These are phyloP conservation scores for Trapa bicornis DNA, from an alignment of 345 rosid genomes.

Conservation along the genomic window DNA sequence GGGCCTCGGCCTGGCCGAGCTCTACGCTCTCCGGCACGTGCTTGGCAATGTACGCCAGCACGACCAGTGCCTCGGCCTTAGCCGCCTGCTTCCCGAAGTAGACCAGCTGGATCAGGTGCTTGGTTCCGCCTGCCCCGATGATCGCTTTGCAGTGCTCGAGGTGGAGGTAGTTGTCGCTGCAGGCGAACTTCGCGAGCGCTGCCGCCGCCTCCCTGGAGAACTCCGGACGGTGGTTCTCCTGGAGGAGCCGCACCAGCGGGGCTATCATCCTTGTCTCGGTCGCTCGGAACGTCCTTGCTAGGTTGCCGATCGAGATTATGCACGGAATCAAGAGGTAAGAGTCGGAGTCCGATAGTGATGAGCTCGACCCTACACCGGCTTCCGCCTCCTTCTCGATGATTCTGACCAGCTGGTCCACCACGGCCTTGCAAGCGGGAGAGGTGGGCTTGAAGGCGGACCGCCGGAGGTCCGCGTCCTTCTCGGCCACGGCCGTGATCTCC, in stretches of 20 bases:
- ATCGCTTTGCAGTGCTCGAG: conserved; percentile 46
- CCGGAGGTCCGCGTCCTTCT: conserved; percentile 42
- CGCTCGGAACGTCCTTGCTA: conserved; percentile 65
- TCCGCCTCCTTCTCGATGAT: conserved; percentile 29
- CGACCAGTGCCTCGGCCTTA: conserved; percentile 40
- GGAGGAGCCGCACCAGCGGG: conserved; percentile 55
- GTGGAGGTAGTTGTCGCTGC: conserved; percentile 40
- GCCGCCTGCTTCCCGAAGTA: conserved; percentile 57
- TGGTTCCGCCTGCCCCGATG: conserved; percentile 42
- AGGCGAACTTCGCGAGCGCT: conserved; percentile 50
- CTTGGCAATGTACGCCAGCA: conserved; percentile 33
- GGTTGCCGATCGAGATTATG: conserved; percentile 45
- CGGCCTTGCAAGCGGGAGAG: conserved; percentile 52
- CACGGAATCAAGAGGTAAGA: conserved; percentile 34
- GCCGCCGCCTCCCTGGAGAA: conserved; percentile 44
- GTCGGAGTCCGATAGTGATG: conserved; percentile 11
- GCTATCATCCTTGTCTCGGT: conserved; percentile 46
- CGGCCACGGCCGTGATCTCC: conserved; percentile 58
- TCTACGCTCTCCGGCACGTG: conserved; percentile 52
- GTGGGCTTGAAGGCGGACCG: conserved; percentile 66
- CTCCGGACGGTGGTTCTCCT: conserved; percentile 25
- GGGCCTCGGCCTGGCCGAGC: conserved; percentile 61
- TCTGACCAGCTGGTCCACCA: conserved; percentile 41
- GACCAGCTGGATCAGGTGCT: conserved; percentile 48
- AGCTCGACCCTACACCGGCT: no score